Percentiles rank a stretch among this genome's conserved stretches.
Evolutionary conservation across 192 early-diverging fungal genomes (phyloP).

Genomic region (Anaeromyces robustus): DNA sequence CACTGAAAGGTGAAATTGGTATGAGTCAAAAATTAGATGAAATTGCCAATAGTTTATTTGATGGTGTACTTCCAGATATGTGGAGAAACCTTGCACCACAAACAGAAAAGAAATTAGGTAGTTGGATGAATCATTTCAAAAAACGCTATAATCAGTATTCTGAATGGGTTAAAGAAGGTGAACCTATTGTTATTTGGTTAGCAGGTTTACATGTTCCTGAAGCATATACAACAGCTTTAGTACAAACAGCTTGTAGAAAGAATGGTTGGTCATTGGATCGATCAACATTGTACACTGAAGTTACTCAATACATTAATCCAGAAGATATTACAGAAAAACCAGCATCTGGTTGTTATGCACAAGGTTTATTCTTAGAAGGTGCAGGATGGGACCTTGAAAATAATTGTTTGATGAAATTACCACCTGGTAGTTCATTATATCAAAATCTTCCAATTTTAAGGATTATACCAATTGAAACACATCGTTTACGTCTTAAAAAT

Average conservation of each 20-base stretch:
- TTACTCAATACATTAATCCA: conserved; percentile 31
- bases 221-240: conserved; percentile 41
- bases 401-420: conserved; percentile 23
- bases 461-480: conserved; percentile 43
- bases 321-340: conserved; percentile 34
- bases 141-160: conserved; percentile 33
- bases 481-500: conserved; percentile 38
- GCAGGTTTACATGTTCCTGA: conserved; percentile 45
- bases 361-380: conserved; percentile 38
- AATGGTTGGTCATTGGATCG: conserved; percentile 44
- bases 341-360: conserved; percentile 36
- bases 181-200: conserved; percentile 45
- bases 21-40: conserved; percentile 45
- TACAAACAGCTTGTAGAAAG: conserved; percentile 42
- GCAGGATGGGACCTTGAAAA: conserved; percentile 37
- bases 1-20: conserved; percentile 46
- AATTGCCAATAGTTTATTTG: conserved; percentile 34
- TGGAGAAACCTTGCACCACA: conserved; percentile 37
- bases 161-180: conserved; percentile 44
- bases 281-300: conserved; percentile 42
- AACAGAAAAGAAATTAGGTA: conserved; percentile 39
- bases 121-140: conserved; percentile 45
- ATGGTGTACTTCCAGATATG: conserved; percentile 32
- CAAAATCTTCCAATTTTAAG: conserved; percentile 39
- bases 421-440: conserved; percentile 29